These are phyloP conservation scores for Penicillium coprophilum DNA, from an alignment of 495 filamentous ascomycete genomes.

Conservation along the genomic window DNA sequence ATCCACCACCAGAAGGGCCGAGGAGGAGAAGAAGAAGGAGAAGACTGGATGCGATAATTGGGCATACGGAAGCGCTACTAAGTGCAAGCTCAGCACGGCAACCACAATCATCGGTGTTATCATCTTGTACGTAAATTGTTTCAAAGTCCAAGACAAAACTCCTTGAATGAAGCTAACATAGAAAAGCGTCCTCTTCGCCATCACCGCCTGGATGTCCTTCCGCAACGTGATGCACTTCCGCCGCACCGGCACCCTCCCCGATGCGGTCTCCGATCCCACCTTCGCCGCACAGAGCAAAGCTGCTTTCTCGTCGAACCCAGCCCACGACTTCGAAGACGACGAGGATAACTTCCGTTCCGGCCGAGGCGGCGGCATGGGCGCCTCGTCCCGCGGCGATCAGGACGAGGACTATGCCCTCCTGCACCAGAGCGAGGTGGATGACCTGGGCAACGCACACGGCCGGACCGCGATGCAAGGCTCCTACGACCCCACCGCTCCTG, in stretches of 20 bases:
- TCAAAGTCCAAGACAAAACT: background rate
- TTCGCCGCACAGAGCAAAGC: constrained; percentile 50
- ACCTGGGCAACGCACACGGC: constrained; percentile 37
- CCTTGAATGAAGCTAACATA: constrained; percentile 14
- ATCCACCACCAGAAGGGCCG: constrained; percentile 22
- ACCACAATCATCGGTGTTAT: constrained; percentile 77
- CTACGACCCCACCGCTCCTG: constrained; percentile 42
- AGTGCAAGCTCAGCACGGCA: constrained; percentile 73
- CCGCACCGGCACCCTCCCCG: constrained; percentile 72
- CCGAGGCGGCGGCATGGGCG: constrained; percentile 35
- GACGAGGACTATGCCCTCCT: constrained; percentile 50
- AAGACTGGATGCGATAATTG: constrained; percentile 51
- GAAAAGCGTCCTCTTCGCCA: constrained; percentile 67
- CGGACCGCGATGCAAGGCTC: constrained; percentile 39
- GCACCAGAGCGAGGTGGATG: constrained; percentile 48
- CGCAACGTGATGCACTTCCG: constrained; percentile 78
- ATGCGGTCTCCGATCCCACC: constrained; percentile 55
- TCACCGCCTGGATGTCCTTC: constrained; percentile 71
- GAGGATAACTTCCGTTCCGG: constrained; percentile 51
- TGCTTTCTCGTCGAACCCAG: constrained; percentile 51
- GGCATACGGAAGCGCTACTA: constrained; percentile 51
- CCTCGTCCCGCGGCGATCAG: constrained; percentile 35
- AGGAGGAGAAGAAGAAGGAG: constrained; percentile 17
- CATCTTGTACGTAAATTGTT: constrained; percentile 63
- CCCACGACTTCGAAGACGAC: constrained; percentile 50